Base-by-base conservation (phyloP, 352 stramenopile species). In the Pythium volutum region DNA sequence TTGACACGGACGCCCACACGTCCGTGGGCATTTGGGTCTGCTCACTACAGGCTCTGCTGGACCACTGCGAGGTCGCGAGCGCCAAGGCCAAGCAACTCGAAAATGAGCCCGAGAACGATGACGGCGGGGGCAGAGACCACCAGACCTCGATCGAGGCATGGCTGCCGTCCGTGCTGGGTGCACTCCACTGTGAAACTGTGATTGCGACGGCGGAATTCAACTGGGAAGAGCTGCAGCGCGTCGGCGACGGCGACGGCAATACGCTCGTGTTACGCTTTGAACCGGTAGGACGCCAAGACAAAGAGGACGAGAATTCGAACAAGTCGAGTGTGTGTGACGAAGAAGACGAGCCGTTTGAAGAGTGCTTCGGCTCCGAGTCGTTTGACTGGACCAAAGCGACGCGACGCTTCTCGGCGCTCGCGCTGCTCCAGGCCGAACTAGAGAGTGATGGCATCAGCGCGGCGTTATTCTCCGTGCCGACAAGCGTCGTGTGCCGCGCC, bases 11-110 rank as follows among this genome's bases (percentile, higher is more conserved):
- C 4, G 18, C 29, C 4, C 27, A 8, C 33, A 18, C 18, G 7
- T 48, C 54, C 7, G 55, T 65, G 3, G 63, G 63, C 33, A 33
- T 70, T 15, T 64, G 55, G 48, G 63, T 70, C 20, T 70, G 63
- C 38, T 61, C 49, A 0, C 33, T 38, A 4, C 22, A 1, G 2
- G 49, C 55, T 14, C 10, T 62, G 18, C 22, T 57, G 20, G 20
- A 41, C 20, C 52, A 57, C 15, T 64, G 47, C 29, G 38, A 64
- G n/a, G n/a, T n/a, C 33, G 38, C 10, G 11, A 45, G 3, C 5
- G 48, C 9, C 42, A 51, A 33, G 23, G 26, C n/a, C n/a, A n/a
- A 39, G 18, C n/a, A 36, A 33, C 6, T 4, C 27, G 9, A 20
- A 2, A 3, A n/a, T 3, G 14, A 47, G n/a, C 45, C 27, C 0